Evolutionary conservation across 345 rosid species (phyloP).

Genomic region (Euphorbia lathyris): DNA sequence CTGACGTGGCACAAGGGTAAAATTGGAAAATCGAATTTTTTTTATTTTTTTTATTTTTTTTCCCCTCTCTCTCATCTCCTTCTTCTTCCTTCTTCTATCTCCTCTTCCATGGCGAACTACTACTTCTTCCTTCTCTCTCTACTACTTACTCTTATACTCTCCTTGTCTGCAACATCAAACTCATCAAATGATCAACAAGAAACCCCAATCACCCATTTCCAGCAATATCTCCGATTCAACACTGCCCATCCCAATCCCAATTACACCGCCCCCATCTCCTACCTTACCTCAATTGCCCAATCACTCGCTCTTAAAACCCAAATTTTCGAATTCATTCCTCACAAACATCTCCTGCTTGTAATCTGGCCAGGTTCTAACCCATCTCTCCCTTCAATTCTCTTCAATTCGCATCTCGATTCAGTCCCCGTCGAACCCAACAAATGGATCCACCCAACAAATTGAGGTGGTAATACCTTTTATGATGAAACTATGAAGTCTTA

Average conservation of each 20-base stretch:
- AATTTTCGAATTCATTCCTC: conserved; percentile 43
- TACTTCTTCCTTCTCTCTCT: conserved; percentile 3
- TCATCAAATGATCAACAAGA: conserved; percentile 11
- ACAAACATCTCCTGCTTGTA: conserved; percentile 58
- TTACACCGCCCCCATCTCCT: conserved; percentile 57
- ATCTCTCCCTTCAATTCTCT: conserved; percentile 62
- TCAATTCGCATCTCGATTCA: conserved; percentile 93
- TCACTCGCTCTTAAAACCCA: conserved; percentile 49
- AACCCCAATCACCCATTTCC: conserved; percentile 55
- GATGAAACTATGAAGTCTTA: neutral
- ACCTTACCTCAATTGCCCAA: conserved; percentile 48
- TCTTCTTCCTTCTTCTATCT: too few relatives aligned
- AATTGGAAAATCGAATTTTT: too few relatives aligned
- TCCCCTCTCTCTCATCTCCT: too few relatives aligned
- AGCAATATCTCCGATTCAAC: conserved; percentile 60
- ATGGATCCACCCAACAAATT: conserved; percentile 82
- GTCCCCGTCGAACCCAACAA: conserved; percentile 78
- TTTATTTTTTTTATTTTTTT: too few relatives aligned
- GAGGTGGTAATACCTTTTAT: neutral
- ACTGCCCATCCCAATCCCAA: conserved; percentile 84
- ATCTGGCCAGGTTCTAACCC: conserved; percentile 78
- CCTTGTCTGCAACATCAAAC: neutral
- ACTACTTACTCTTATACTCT: conserved; percentile 15
- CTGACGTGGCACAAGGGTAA: too few relatives aligned
- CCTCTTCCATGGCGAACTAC: conserved; percentile 12